Base-by-base conservation (phyloP, 192 early-diverging fungal genomes). In the Entophlyctis luteolus region DNA sequence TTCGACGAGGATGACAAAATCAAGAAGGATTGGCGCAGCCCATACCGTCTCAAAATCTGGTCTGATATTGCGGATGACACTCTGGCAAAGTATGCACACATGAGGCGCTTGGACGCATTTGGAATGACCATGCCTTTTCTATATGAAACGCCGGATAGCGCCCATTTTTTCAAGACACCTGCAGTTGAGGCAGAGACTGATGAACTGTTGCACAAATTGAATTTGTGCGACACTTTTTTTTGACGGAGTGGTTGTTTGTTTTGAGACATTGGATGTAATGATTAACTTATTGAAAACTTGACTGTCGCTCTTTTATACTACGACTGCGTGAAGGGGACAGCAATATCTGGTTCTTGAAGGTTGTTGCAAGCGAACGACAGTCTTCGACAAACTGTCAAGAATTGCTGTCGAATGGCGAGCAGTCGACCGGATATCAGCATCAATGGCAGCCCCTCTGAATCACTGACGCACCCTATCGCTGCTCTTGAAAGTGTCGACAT, bases 161-260 rank as follows among this genome's bases (percentile, higher is more conserved):
- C 28, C 20, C 52, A 54, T 54, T 54, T n/a, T 54, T 54, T 25
- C 52, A 54, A 12, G 18, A 54, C 52, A 1, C 39, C 27, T 50
- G 60, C 60, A 6, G 10, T 63, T n/a, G 60, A 63, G 31, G 60
- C 60, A 16, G 32, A 49, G 32, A 48, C 50, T 12, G 60, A 63
- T 31, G 60, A 63, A 32, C 27, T 49, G 10, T 22, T 63, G 42
- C 60, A 63, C 48, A 63, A 63, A 34, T 34, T 47, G 6, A 63
- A 63, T 25, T 34, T 63, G 1, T 63, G 60, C 29, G 36, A 55
- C 32, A n/a, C 52, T n/a, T n/a, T n/a, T n/a, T n/a, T n/a, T n/a
- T n/a, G n/a, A n/a, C n/a, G n/a, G n/a, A n/a, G n/a, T n/a, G n/a
- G n/a, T n/a, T n/a, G n/a, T n/a, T n/a, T n/a, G n/a, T n/a, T n/a